Conservation (phyloP, 192 early-diverging fungal genomes). For the Rhizoclosmatium globosum region DNA sequence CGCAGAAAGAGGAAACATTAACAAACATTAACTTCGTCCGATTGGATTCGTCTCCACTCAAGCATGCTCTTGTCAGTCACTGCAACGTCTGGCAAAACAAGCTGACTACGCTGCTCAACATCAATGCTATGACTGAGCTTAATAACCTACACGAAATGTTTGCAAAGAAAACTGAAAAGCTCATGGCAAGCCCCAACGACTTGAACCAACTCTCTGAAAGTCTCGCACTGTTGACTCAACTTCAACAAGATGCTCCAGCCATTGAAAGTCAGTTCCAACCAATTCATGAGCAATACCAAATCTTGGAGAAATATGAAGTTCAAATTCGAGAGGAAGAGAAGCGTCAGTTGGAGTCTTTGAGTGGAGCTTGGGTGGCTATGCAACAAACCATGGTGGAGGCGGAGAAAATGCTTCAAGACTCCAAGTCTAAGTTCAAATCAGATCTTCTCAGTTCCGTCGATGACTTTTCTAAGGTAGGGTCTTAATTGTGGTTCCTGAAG, state of each 20-base stretch:
- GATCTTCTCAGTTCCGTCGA: constrained; percentile 60
- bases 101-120: constrained; percentile 67
- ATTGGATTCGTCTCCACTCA: constrained; percentile 66
- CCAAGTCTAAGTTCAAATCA: constrained; percentile 64
- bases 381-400: constrained; percentile 56
- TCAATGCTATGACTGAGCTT: constrained; percentile 64
- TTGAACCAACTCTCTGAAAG: constrained; percentile 67
- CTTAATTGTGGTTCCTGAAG: neutral
- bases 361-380: constrained; percentile 53
- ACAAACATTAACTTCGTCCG: constrained; percentile 72
- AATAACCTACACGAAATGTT: constrained; percentile 66
- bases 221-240: constrained; percentile 55
- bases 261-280: constrained; percentile 68
- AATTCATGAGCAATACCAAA: constrained; percentile 68
- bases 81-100: constrained; percentile 71
- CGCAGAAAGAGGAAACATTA: constrained; percentile 72
- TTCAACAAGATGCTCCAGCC: constrained; percentile 54
- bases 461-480: constrained; percentile 52
- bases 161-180: constrained; percentile 55
- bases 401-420: constrained; percentile 64
- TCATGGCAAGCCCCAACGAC: constrained; percentile 58
- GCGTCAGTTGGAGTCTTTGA: constrained; percentile 53
- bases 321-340: constrained; percentile 66
- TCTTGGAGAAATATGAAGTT: constrained; percentile 71
- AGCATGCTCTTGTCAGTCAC: constrained; percentile 69